Evolutionary conservation across 306 rosid genomes (phyloP).

Genomic region (Hippophae rhamnoides): DNA sequence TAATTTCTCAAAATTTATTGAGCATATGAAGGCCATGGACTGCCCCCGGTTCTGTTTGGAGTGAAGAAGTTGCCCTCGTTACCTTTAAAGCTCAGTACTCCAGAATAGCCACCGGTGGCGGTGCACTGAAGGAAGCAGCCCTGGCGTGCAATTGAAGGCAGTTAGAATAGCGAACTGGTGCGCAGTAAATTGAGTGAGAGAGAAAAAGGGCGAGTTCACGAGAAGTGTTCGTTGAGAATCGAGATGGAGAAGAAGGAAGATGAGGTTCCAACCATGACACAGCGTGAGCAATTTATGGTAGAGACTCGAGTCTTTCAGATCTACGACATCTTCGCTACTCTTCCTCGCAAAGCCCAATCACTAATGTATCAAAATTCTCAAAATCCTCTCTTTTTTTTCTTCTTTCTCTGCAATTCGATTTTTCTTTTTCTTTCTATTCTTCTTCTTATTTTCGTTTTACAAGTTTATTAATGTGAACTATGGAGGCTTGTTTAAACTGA

Average conservation of each 20-base stretch:
- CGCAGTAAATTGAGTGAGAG: background rate
- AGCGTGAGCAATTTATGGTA: slow-evolving; percentile 56
- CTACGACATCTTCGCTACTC: slow-evolving; percentile 35
- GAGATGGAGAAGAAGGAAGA: slow-evolving; percentile 24
- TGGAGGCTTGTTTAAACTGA: slow-evolving; percentile 2
- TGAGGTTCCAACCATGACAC: slow-evolving; percentile 35
- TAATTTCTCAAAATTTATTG: too few relatives aligned
- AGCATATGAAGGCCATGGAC: too few relatives aligned
- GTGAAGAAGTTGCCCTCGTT: too few relatives aligned
- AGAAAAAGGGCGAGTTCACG: background rate
- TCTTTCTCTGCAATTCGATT: too few relatives aligned
- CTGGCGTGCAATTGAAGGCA: too few relatives aligned
- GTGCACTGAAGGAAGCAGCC: too few relatives aligned
- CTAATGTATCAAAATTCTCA: slow-evolving; percentile 24
- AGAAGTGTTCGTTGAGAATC: background rate
- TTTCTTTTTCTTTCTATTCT: background rate
- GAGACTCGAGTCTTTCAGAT: slow-evolving; percentile 43
- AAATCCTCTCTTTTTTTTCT: background rate
- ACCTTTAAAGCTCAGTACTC: too few relatives aligned
- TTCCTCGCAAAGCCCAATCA: slow-evolving; percentile 47
- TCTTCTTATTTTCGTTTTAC: background rate
- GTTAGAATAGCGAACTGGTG: too few relatives aligned
- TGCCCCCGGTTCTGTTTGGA: too few relatives aligned
- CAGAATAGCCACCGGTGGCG: too few relatives aligned
- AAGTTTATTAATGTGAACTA: background rate